Conservation (phyloP, 306 rosid species). For the Cicer chorassanicum region DNA sequence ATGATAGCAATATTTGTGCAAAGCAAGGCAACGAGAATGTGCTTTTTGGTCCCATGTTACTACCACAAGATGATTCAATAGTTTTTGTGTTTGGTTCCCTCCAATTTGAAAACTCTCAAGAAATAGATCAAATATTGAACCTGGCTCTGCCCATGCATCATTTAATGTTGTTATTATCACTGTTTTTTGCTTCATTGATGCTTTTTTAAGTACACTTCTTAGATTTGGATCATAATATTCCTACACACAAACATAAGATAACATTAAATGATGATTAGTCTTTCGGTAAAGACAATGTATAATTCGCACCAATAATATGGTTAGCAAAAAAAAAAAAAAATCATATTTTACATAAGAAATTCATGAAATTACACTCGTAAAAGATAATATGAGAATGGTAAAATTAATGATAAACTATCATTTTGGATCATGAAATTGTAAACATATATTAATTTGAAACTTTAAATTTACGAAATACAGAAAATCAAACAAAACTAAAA, state of each 20-base stretch:
- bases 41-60: conserved; percentile 78
- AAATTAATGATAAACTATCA: too few relatives aligned
- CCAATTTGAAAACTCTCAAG: conserved; percentile 73
- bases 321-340: neutral
- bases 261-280: neutral
- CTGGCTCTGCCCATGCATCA: conserved; percentile 88
- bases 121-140: conserved; percentile 76
- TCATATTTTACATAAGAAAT: conserved; percentile 24
- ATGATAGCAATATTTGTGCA: conserved; percentile 70
- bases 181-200: conserved; percentile 67
- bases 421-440: too few relatives aligned
- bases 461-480: too few relatives aligned
- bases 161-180: conserved; percentile 77
- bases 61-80: conserved; percentile 70
- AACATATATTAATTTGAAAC: too few relatives aligned
- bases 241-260: conserved; percentile 31
- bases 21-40: conserved; percentile 59
- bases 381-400: too few relatives aligned
- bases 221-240: conserved; percentile 41
- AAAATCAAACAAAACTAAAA: too few relatives aligned
- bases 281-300: neutral
- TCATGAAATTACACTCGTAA: neutral
- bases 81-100: conserved; percentile 63
- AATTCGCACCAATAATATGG: neutral
- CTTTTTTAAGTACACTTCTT: conserved; percentile 52